Conservation (phyloP, 106 monocot genomes). For the Xerophyta viscosa region DNA sequence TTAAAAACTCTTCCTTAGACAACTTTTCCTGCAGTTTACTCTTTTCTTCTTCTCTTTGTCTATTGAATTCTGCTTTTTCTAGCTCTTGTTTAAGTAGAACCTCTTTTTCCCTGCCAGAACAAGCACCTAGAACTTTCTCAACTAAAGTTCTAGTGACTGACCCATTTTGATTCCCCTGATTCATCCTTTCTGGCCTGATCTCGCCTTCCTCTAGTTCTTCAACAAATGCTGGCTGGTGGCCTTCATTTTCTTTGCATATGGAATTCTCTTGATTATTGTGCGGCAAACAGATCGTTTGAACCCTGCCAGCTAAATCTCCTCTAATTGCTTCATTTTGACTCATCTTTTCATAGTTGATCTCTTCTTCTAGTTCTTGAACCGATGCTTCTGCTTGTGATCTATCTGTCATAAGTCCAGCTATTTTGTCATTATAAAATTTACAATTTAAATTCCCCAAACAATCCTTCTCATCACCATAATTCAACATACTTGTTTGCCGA, state of each 20-base stretch:
- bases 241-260: no score
- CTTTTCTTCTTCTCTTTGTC: constrained; percentile 19
- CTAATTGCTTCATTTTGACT: no score
- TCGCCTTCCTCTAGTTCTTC: constrained; percentile 6
- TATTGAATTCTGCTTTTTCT: constrained; percentile 28
- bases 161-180: constrained; percentile 6
- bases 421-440: constrained; percentile 3
- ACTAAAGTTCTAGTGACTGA: constrained; percentile 20
- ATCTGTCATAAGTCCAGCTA: not conserved
- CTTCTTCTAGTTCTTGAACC: constrained; percentile 18
- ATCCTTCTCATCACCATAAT: constrained; percentile 1
- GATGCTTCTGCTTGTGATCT: constrained; percentile 8
- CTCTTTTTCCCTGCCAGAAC: constrained; percentile 20
- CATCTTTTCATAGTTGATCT: no score
- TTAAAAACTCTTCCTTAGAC: constrained; percentile 30
- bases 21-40: constrained; percentile 25
- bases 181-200: not conserved
- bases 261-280: no score
- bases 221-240: no score
- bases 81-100: constrained; percentile 26
- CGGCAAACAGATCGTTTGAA: no score
- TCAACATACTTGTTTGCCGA: constrained; percentile 3
- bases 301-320: no score
- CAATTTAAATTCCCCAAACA: constrained; percentile 12
- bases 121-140: constrained; percentile 14